Base-by-base conservation (phyloP, 306 rosid genomes). In the Dalbergia cochinchinensis region DNA sequence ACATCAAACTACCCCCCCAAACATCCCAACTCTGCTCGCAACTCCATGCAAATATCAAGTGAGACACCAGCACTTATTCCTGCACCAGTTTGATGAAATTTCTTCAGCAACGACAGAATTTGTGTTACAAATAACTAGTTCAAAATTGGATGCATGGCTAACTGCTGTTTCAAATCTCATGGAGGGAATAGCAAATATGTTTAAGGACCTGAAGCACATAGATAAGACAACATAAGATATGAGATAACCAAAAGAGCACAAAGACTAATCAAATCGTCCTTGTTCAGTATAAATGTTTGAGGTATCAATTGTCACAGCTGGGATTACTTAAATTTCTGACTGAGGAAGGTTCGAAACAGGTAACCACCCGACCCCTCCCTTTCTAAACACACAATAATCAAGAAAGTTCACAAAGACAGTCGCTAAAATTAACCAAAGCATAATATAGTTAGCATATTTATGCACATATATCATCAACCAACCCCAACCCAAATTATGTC, bases 21-120 rank as follows among this genome's bases (percentile, higher is more conserved):
- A 73, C 86, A 79, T 78, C 51, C 83, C 62, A 81, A 70, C 44
- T 58, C 82, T 77, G 78, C 66, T 82, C 35, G 45, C 55, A 82
- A 65, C 44, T 41, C 76, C 61, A 35, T 13, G 70, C 39, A 59
- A 61, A 80, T 33, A 76, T 61, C 12, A 39, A 9, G 42, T 15
- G 35, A 80, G 71, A 82, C 15, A 37, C 41, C 41, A 1, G 41
- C 41, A 3, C 31, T 72, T 71, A 51, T 58, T 76, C 26, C 60
- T 54, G 65, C 50, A 39, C 31, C 76, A 11, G 57, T 48, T 31
- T 41, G 37, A 67, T 62, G 37, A 50, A 75, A 44, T 18, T 1
- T 61, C 42, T 84, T 73, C 75, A 20, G 65, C 60, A 57, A 73
- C 44, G 16, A 35, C n/a, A 59, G 51, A 61, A 60, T 70, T 65